Base-by-base conservation (phyloP, 2,329 filamentous ascomycete genomes). In the Phyllosticta citribraziliensis region DNA sequence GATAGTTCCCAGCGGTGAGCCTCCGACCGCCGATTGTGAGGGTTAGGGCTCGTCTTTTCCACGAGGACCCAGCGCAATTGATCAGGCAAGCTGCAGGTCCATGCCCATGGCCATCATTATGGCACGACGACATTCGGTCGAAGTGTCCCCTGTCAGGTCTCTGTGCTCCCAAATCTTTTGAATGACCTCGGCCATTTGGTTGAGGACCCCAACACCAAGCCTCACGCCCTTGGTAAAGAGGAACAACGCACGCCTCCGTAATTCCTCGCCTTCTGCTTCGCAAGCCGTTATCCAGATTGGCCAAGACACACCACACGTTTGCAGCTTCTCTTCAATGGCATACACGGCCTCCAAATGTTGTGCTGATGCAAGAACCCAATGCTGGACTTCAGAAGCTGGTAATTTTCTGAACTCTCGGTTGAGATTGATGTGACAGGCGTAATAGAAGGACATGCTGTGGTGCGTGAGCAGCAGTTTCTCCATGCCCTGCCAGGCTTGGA, bases 51-150 rank as follows among this genome's bases (percentile, higher is more conserved):
- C 40, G 40, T 47, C 40, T 17, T 47, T n/a, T n/a, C 14, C 40
- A 47, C 17, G 4, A 47, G 40, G 40, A n/a, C 40, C 40, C 40
- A 47, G n/a, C 40, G n/a, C 40, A n/a, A 47, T 17, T 47, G 40
- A 27, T 55, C 54, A 61, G 35, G 58, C 58, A 54, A 61, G 10
- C 40, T 56, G 30, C 54, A 61, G 25, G 40, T 61, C 58, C 58
- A 61, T 52, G 14, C 58, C 58, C 58, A 61, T 61, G 14, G 35
- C 50, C 58, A 56, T 30, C 58, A 61, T 61, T 20, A 61, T 57
- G n/a, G 30, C 20, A 54, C 56, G 58, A 17, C 58, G n/a, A 17
- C 52, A 25, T 17, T 30, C 12, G 8, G 54, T 25, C 11, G 52
- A 54, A 9, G 9, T 52, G 5, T 40, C 20, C 6, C 58, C 58